These are phyloP conservation scores for Artemisia princeps DNA, from an alignment of 140 eudicot genomes.

Conservation along the genomic window DNA sequence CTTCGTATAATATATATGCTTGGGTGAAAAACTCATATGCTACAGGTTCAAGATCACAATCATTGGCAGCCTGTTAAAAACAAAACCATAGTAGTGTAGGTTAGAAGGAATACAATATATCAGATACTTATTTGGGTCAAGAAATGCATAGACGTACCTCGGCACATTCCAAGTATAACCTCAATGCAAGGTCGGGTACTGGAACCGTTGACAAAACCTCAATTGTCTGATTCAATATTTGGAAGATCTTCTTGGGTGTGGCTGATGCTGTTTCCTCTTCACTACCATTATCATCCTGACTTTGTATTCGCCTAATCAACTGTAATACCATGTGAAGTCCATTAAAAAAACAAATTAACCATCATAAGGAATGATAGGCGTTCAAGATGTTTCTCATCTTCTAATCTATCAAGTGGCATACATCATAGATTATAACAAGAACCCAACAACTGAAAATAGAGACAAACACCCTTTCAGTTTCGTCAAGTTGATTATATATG, in stretches of 20 bases:
- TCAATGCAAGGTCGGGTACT: conserved; percentile 82
- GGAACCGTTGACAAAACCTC: conserved; percentile 72
- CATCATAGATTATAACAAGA: no score
- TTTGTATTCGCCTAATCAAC: conserved; percentile 81
- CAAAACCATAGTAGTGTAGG: conserved; percentile 8
- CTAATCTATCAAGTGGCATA: no score
- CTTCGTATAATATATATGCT: conserved; percentile 93
- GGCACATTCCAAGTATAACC: conserved; percentile 86
- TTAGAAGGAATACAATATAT: conserved; percentile 1
- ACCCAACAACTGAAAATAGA: no score
- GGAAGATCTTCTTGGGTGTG: conserved; percentile 83
- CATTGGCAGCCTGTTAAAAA: conserved; percentile 77
- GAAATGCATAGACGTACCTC: conserved; percentile 49
- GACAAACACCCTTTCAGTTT: no score
- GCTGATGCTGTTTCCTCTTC: conserved; percentile 66
- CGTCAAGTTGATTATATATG: no score
- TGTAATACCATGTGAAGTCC: conserved; percentile 24
- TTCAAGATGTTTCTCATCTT: no score
- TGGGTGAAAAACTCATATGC: conserved; percentile 98
- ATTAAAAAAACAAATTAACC: background rate
- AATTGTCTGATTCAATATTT: conserved; percentile 72
- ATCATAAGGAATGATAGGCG: no score
- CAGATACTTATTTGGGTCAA: conserved; percentile 2
- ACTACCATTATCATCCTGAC: conserved; percentile 59
- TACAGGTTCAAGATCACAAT: conserved; percentile 93